Conservation (phyloP, 139 green algal species). For the Limnomonas spitsbergensis region DNA sequence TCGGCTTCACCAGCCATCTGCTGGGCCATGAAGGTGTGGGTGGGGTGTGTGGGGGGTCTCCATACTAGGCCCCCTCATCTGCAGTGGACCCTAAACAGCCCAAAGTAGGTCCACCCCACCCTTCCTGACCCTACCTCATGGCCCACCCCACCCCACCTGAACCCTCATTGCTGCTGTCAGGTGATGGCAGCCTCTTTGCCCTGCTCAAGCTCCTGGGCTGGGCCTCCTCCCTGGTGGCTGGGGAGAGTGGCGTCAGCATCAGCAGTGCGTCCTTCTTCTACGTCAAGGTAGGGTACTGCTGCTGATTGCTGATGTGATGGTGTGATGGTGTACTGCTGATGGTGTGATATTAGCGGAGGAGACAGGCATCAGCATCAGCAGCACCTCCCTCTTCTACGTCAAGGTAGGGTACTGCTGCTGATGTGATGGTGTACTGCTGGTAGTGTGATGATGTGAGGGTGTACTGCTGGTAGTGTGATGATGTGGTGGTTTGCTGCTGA, state of each 20-base stretch:
- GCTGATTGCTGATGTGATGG: not conserved
- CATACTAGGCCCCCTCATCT: too few species aligned
- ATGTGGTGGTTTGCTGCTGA: not conserved
- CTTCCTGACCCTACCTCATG: too few species aligned
- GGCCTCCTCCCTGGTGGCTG: conserved; percentile 62
- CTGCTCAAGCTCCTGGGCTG: conserved; percentile 73
- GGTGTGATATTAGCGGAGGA: conserved; percentile 74
- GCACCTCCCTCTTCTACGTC: conserved; percentile 39
- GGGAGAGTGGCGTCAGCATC: conserved; percentile 47
- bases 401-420: not conserved
- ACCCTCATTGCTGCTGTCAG: conserved; percentile 11
- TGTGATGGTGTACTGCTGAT: not conserved
- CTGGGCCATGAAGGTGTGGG: conserved; percentile 78
- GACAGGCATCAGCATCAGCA: conserved; percentile 25
- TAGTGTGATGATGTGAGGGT: not conserved
- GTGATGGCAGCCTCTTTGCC: conserved; percentile 77
- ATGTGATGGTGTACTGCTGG: not conserved
- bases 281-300: conserved; percentile 5
- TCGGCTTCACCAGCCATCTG: conserved; percentile 74
- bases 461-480: too few species aligned
- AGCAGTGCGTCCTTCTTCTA: conserved; percentile 37
- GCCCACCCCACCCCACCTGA: too few species aligned
- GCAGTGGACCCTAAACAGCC: too few species aligned
- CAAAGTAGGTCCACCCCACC: too few species aligned
- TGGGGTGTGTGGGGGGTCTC: not conserved